These are phyloP conservation scores for Neolentinus lepideus DNA, from an alignment of 1,284 basidiomycete species.

Conservation along the genomic window DNA sequence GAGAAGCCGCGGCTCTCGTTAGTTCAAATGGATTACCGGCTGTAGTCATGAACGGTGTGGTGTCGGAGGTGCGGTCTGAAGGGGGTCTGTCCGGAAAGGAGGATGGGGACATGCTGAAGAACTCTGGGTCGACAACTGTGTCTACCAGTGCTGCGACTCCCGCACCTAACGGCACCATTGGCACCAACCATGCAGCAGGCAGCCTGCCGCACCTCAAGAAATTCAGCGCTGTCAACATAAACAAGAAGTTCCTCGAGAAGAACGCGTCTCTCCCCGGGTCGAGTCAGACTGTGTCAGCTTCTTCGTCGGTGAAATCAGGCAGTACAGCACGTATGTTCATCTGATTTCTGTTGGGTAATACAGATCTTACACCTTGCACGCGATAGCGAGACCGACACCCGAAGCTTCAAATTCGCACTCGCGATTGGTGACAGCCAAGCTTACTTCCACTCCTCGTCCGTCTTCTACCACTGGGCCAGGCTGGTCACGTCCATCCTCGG, in stretches of 20 bases:
- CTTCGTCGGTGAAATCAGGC: constrained; percentile 38
- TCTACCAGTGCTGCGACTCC: constrained; percentile 8
- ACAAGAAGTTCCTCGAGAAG: constrained; percentile 92
- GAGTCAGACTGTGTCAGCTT: constrained; percentile 30
- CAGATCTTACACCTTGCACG: constrained; percentile 6
- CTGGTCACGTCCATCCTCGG: constrained; percentile 74
- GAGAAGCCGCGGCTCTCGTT: constrained; percentile 11
- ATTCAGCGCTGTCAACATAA: constrained; percentile 84
- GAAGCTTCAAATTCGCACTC: constrained; percentile 59
- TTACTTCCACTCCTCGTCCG: constrained; percentile 57
- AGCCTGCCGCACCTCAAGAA: constrained; percentile 63
- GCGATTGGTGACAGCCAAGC: constrained; percentile 76
- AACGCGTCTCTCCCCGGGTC: constrained; percentile 44
- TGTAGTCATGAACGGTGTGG: constrained; percentile 13
- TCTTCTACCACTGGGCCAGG: constrained; percentile 54
- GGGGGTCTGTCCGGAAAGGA: constrained; percentile 11
- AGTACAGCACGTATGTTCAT: constrained; percentile 41
- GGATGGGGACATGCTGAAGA: constrained; percentile 1
- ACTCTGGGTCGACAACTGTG: not conserved
- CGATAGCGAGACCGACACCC: constrained; percentile 46
- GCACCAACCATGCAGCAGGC: constrained; percentile 8
- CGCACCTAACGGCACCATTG: not conserved
- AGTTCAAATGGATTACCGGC: not conserved
- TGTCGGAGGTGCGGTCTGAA: constrained; percentile 10
- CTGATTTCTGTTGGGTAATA: constrained; percentile 6